Evolutionary conservation across 768 basidiomycete genomes (phyloP).

Genomic region (Mycena leptocephala): DNA sequence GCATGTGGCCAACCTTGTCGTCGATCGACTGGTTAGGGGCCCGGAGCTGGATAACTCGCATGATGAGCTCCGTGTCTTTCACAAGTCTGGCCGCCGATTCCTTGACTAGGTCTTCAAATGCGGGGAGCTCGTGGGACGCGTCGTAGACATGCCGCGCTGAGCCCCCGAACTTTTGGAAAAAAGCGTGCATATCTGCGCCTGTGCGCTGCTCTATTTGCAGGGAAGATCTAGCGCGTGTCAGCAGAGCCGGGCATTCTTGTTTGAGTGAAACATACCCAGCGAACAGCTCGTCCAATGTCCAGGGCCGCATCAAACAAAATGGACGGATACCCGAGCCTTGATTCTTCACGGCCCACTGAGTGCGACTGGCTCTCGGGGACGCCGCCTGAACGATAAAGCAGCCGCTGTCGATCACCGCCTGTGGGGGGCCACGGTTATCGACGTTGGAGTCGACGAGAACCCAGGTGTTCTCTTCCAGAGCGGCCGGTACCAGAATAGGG

Average conservation of each 20-base stretch:
- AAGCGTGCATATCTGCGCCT: constrained; percentile 14
- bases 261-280: constrained; percentile 11
- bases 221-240: constrained; percentile 19
- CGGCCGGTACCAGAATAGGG: constrained; percentile 6
- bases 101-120: constrained; percentile 9
- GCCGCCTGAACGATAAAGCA: constrained; percentile 21
- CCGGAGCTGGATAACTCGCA: constrained; percentile 13
- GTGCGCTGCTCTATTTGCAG: constrained; percentile 12
- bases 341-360: constrained; percentile 11
- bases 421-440: constrained; percentile 12
- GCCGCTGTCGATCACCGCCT: constrained; percentile 14
- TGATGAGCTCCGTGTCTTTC: constrained; percentile 17
- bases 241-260: constrained; percentile 10
- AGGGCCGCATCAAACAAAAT: constrained; percentile 23
- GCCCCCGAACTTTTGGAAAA: constrained; percentile 23
- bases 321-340: constrained; percentile 17
- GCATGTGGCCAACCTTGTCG: constrained; percentile 11
- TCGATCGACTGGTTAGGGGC: constrained; percentile 8
- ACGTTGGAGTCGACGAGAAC: constrained; percentile 18
- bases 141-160: constrained; percentile 16
- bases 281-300: constrained; percentile 24
- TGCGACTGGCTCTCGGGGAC: constrained; percentile 13
- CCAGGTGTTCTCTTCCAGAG: constrained; percentile 15
- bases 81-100: constrained; percentile 18
- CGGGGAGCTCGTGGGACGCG: constrained; percentile 6